These are phyloP conservation scores for Tremella fuciformis DNA, from an alignment of 768 basidiomycete genomes.

Conservation along the genomic window DNA sequence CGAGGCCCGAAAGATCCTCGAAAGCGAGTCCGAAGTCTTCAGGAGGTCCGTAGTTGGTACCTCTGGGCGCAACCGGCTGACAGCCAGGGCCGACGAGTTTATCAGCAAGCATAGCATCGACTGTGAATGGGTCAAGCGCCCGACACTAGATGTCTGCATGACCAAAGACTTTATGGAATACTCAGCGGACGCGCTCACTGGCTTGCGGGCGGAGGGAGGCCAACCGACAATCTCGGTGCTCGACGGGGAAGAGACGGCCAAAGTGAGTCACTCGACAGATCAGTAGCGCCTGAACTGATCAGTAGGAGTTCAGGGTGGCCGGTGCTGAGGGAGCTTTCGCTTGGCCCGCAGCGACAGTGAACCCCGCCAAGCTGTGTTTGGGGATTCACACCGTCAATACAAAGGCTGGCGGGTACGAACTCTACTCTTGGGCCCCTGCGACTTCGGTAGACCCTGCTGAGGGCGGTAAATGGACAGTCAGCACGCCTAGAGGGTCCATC, in stretches of 20 bases:
- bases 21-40: constrained; percentile 54
- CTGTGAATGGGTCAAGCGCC: constrained; percentile 43
- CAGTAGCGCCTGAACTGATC: constrained; percentile 9
- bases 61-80: constrained; percentile 52
- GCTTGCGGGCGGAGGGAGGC: constrained; percentile 2
- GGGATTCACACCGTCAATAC: constrained; percentile 23
- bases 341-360: constrained; percentile 34
- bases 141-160: constrained; percentile 39
- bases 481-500: constrained; percentile 67
- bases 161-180: constrained; percentile 37
- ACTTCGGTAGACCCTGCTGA: constrained; percentile 42
- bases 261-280: background rate
- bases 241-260: constrained; percentile 6
- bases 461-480: constrained; percentile 56
- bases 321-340: constrained; percentile 21
- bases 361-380: constrained; percentile 32
- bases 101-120: constrained; percentile 39
- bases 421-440: constrained; percentile 24
- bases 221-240: constrained; percentile 13
- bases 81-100: constrained; percentile 63
- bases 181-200: constrained; percentile 5
- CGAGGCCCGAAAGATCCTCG: constrained; percentile 38
- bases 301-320: constrained; percentile 14
- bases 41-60: constrained; percentile 62
- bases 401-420: constrained; percentile 23